Evolutionary conservation across 2,329 filamentous ascomycete species (phyloP).

Genomic region (Fusarium duplospermum): DNA sequence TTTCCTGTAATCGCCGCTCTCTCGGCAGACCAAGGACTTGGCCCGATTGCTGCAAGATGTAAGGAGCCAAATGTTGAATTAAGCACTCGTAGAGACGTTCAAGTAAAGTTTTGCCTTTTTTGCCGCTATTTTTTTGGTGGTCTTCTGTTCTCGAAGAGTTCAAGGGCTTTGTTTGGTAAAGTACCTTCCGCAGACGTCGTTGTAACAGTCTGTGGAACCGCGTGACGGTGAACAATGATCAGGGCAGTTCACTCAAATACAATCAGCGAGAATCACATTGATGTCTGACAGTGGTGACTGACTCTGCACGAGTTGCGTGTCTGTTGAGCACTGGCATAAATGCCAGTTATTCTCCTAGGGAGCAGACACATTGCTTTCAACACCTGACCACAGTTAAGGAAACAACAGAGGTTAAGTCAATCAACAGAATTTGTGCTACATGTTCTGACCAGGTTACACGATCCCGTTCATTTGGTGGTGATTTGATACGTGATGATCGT

Average conservation of each 20-base stretch:
- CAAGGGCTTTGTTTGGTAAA: too few relatives aligned
- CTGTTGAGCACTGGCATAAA: neutral
- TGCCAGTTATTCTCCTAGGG: neutral
- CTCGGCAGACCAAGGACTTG: neutral
- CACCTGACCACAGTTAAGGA: neutral
- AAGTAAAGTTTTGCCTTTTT: neutral
- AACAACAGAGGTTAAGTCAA: neutral
- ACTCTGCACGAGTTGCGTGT: neutral
- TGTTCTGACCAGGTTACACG: neutral
- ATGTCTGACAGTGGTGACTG: neutral
- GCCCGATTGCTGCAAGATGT: rapidly evolving
- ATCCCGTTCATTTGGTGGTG: neutral
- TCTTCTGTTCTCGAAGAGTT: too few relatives aligned
- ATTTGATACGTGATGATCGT: neutral
- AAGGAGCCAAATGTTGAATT: neutral
- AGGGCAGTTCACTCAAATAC: neutral
- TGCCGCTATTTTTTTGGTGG: too few relatives aligned
- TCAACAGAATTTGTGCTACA: neutral
- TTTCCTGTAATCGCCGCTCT: neutral
- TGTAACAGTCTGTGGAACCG: neutral
- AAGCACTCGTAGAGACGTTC: neutral
- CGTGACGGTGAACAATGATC: neutral
- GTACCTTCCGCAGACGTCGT: neutral
- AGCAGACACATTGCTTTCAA: neutral
- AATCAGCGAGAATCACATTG: neutral